Conservation (phyloP, 2,329 filamentous ascomycete species). For the Alternaria triticina region DNA sequence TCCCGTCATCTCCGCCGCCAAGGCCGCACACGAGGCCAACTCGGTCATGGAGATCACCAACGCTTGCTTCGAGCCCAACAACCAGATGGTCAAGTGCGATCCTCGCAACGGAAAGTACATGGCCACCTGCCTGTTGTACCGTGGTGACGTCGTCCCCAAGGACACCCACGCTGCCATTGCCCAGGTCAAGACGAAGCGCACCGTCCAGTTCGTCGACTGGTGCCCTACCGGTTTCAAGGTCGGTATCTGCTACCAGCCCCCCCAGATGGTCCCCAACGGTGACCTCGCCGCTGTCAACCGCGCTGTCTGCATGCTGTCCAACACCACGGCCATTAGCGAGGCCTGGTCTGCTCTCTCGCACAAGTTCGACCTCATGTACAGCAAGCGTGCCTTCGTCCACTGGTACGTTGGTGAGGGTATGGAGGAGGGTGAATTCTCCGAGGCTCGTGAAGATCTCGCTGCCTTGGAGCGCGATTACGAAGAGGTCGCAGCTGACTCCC, state of each 20-base stretch:
- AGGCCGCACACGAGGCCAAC: conserved; percentile 97
- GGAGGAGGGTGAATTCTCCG: conserved; percentile 99
- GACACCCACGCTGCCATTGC: conserved; percentile 92
- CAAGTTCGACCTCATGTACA: conserved; percentile 99
- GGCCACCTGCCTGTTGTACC: conserved; percentile 97
- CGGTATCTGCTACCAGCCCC: conserved; percentile 99
- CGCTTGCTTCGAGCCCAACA: conserved; percentile 99
- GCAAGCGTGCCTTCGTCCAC: conserved; percentile 99
- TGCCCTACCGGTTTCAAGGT: conserved; percentile 99
- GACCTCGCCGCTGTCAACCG: conserved; percentile 98
- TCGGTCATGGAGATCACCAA: conserved; percentile 98
- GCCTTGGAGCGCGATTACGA: conserved; percentile 96
- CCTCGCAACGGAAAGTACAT: conserved; percentile 99
- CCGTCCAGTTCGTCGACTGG: conserved; percentile 99
- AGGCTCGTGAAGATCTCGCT: conserved; percentile 97
- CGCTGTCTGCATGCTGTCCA: conserved; percentile 98
- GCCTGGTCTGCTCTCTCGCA: conserved; percentile 94
- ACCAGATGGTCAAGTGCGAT: conserved; percentile 99
- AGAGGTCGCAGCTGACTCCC: conserved; percentile 93
- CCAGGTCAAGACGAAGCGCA: conserved; percentile 98
- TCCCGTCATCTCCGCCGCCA: conserved; percentile 91
- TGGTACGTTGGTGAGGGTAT: conserved; percentile 99
- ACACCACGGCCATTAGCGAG: conserved; percentile 98
- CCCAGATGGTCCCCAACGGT: conserved; percentile 93
- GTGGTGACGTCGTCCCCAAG: conserved; percentile 96